Percentiles rank a stretch among this genome's conserved stretches.
Conservation (phyloP, 179 eudicot genomes). For the Sideroxylon spinosum region DNA sequence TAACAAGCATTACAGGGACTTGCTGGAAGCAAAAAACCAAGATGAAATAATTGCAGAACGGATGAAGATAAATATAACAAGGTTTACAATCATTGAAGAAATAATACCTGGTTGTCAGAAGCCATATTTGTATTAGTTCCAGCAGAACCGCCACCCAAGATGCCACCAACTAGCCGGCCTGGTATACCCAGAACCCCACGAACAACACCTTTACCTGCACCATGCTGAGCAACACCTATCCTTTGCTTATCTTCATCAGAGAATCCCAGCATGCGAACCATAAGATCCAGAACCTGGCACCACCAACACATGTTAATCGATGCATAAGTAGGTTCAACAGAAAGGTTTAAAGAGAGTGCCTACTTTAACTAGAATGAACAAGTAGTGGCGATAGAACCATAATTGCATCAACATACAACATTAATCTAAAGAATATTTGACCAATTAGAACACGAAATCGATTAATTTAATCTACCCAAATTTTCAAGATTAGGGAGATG, state of each 20-base stretch:
- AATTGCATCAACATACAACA: not conserved
- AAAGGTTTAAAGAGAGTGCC: not conserved
- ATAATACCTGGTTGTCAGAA: slow-evolving; percentile 67
- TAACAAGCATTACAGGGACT: not conserved
- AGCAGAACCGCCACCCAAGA: slow-evolving; percentile 61
- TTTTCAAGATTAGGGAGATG: not conserved
- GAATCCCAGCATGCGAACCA: slow-evolving; percentile 98
- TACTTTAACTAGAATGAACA: not conserved
- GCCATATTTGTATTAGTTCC: slow-evolving; percentile 42
- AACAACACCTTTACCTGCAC: slow-evolving; percentile 87
- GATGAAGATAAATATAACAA: not conserved
- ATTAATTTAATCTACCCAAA: not conserved
- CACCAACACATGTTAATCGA: slow-evolving; percentile 16
- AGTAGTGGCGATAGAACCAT: not conserved
- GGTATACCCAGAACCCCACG: slow-evolving; percentile 94
- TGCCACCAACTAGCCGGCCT: slow-evolving; percentile 97
- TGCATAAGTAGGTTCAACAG: slow-evolving; percentile 12
- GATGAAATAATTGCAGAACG: not conserved
- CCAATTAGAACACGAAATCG: slow-evolving; percentile 3
- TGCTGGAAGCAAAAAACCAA: not conserved
- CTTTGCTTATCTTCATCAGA: slow-evolving; percentile 94
- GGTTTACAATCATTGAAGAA: not conserved
- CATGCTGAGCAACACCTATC: slow-evolving; percentile 91
- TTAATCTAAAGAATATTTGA: not conserved
- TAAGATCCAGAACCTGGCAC: slow-evolving; percentile 88